Percentiles rank a stretch among this genome's conserved stretches.
Evolutionary conservation across 257 asterid species (phyloP).

Genomic region (Ballota nigra): DNA sequence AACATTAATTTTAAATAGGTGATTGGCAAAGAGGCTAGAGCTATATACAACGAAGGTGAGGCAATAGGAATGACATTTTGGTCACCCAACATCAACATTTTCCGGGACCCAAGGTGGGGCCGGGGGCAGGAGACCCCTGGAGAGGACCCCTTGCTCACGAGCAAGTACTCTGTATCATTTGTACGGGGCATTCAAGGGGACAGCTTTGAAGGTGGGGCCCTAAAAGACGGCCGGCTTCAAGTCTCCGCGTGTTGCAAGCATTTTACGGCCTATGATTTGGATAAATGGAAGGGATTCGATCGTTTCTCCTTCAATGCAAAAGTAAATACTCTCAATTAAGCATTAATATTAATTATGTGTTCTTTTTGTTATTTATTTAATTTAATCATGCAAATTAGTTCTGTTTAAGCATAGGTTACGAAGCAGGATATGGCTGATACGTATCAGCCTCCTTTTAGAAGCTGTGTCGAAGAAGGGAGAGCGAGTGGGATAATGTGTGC

Average conservation of each 20-base stretch:
- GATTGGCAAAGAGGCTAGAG: constrained; percentile 71
- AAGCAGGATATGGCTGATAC: constrained; percentile 59
- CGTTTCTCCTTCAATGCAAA: constrained; percentile 64
- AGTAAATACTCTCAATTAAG: constrained; percentile 25
- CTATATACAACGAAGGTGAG: constrained; percentile 72
- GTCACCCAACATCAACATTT: constrained; percentile 77
- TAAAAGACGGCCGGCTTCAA: constrained; percentile 48
- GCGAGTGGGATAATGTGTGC: constrained; percentile 61
- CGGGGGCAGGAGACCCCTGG: constrained; percentile 87
- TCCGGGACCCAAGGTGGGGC: constrained; percentile 86
- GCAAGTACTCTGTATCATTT: constrained; percentile 50
- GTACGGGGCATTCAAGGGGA: constrained; percentile 86
- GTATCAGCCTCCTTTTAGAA: constrained; percentile 47
- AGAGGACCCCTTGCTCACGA: constrained; percentile 59
- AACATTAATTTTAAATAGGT: constrained; percentile 14
- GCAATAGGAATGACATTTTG: constrained; percentile 77
- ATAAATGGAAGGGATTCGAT: constrained; percentile 52
- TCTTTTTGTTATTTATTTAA: background rate
- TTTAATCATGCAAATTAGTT: background rate
- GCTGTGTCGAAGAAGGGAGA: constrained; percentile 39
- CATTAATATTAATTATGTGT: too few relatives aligned
- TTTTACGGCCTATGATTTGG: constrained; percentile 74
- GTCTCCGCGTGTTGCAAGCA: constrained; percentile 85
- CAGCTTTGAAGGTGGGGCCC: constrained; percentile 52
- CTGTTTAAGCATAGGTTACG: constrained; percentile 32